phyloP scores from a whole-genome alignment of 441 rosid species.

The Adansonia madagascariensis region DNA sequence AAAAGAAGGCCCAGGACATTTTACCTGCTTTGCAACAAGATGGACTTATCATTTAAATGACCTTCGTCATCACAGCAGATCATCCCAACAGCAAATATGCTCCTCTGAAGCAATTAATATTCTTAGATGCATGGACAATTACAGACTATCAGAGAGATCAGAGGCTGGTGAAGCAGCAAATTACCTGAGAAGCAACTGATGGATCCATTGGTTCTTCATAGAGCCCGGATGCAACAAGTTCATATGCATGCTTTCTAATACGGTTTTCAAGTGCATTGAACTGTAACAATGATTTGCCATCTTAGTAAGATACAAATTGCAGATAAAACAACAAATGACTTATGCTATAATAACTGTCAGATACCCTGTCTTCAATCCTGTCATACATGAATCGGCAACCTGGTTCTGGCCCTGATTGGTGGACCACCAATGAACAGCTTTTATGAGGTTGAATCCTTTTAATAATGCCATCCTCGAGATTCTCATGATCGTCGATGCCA shows the following conservation, averaged over 20 bases:
- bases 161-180: constrained; percentile 21
- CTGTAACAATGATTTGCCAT: constrained; percentile 38
- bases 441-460: constrained; percentile 66
- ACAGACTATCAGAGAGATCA: constrained; percentile 5
- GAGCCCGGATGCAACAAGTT: constrained; percentile 61
- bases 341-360: constrained; percentile 26
- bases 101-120: constrained; percentile 65
- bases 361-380: constrained; percentile 83
- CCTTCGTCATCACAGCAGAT: constrained; percentile 98
- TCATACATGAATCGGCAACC: constrained; percentile 94
- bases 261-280: constrained; percentile 78
- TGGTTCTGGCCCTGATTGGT: constrained; percentile 66
- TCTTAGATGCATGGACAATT: constrained; percentile 34
- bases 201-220: constrained; percentile 85
- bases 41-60: constrained; percentile 84
- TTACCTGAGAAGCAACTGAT: constrained; percentile 90
- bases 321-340: constrained; percentile 29
- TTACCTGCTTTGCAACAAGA: constrained; percentile 93
- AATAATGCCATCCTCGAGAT: constrained; percentile 70
- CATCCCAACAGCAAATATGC: constrained; percentile 88
- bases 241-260: constrained; percentile 60
- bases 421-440: constrained; percentile 66
- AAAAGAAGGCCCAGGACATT: constrained; percentile 12
- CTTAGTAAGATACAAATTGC: constrained; percentile 26
- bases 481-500: constrained; percentile 39